Percentiles rank a stretch among this genome's conserved stretches.
phyloP scores from a whole-genome alignment of 2,329 filamentous ascomycete species.

The Tympanopsis confertula region DNA sequence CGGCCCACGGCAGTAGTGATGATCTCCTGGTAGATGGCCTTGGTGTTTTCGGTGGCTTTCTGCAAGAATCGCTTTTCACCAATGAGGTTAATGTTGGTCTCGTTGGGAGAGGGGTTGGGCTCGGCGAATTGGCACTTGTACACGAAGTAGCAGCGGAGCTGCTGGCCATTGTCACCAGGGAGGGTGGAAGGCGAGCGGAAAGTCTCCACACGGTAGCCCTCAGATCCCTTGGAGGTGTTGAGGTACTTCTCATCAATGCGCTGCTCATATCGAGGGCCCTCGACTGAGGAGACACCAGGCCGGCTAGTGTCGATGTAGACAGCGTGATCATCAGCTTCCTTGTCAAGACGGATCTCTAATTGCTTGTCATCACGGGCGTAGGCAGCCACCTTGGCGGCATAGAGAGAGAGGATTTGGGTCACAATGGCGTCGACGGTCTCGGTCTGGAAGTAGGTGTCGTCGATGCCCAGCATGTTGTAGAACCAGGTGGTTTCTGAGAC shows the following conservation, averaged over 20 bases:
- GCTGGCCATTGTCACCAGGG: constrained; percentile 52
- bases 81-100: constrained; percentile 83
- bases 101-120: constrained; percentile 57
- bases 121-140: constrained; percentile 86
- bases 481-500: constrained; percentile 89
- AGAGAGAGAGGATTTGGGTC: constrained; percentile 89
- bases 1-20: constrained; percentile 74
- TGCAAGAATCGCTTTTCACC: constrained; percentile 88
- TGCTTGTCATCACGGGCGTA: constrained; percentile 87
- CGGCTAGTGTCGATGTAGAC: constrained; percentile 98
- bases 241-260: constrained; percentile 92
- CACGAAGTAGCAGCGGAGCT: constrained; percentile 94
- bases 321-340: constrained; percentile 87
- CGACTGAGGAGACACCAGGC: constrained; percentile 65
- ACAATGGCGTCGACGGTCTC: constrained; percentile 78
- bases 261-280: constrained; percentile 84
- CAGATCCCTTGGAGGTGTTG: constrained; percentile 60
- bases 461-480: constrained; percentile 93
- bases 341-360: constrained; percentile 87
- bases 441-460: constrained; percentile 95
- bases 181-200: constrained; percentile 83
- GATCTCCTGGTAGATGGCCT: constrained; percentile 88
- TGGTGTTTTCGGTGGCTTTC: constrained; percentile 92
- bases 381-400: constrained; percentile 90
- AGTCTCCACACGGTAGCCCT: constrained; percentile 84